phyloP scores from a whole-genome alignment of 1,284 basidiomycete genomes.

The Tilletia horrida region DNA sequence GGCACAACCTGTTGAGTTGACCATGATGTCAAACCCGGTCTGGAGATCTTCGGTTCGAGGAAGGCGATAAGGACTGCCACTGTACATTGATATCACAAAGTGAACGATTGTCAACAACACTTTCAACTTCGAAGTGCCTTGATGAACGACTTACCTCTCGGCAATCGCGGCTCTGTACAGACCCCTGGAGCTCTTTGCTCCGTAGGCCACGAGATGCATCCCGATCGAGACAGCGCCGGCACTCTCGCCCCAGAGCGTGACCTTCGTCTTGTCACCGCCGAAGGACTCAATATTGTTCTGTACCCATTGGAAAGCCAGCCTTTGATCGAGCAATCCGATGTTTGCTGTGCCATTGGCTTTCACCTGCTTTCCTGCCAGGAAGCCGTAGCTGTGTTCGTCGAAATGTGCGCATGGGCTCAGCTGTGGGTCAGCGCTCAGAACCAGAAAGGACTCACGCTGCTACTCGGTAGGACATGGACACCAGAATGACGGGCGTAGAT shows the following conservation, averaged over 20 bases:
- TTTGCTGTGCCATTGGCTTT: constrained; percentile 55
- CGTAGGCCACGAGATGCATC: constrained; percentile 9
- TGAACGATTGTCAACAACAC: no score
- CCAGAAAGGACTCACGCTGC: constrained; percentile 52
- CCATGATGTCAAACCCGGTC: constrained; percentile 10
- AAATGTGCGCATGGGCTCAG: no score
- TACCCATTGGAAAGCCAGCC: constrained; percentile 60
- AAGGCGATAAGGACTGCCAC: neutral
- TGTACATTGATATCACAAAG: no score
- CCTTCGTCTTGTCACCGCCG: constrained; percentile 58
- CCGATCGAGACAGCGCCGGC: constrained; percentile 47
- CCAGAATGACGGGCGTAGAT: constrained; percentile 61
- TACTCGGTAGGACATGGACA: constrained; percentile 63
- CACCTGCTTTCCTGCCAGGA: constrained; percentile 57
- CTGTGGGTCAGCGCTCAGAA: no score
- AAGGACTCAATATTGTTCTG: constrained; percentile 59
- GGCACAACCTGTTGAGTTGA: neutral
- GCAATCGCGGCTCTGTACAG: constrained; percentile 9
- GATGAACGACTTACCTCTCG: constrained; percentile 3
- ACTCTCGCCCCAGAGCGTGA: constrained; percentile 59
- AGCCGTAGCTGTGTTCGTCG: constrained; percentile 57
- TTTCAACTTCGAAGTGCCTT: no score
- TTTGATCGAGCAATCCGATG: constrained; percentile 60
- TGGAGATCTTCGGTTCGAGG: no score
- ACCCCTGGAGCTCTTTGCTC: neutral